Evolutionary conservation across 345 rosid species (phyloP).

Genomic region (Euphorbia pulcherrima): DNA sequence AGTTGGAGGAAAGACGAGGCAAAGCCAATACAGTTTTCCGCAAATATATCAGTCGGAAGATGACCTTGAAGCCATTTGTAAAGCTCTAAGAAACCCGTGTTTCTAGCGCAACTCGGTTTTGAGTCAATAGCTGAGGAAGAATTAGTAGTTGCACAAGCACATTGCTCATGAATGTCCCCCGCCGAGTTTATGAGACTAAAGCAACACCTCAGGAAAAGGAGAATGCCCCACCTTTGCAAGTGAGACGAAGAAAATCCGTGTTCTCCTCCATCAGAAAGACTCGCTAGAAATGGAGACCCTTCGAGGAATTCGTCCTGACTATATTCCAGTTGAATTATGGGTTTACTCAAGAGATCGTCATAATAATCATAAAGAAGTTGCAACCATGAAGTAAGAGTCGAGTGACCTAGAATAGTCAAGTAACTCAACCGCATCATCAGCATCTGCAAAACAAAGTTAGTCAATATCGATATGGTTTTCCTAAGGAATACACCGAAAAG

Average conservation of each 20-base stretch:
- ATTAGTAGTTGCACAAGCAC: slow-evolving; percentile 26
- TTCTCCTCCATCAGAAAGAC: slow-evolving; percentile 37
- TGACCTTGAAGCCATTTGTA: slow-evolving; percentile 57
- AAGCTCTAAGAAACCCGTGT: slow-evolving; percentile 49
- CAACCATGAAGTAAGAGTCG: slow-evolving; percentile 57
- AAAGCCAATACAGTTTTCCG: slow-evolving; percentile 41
- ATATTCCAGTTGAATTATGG: slow-evolving; percentile 26
- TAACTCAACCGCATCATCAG: slow-evolving; percentile 71
- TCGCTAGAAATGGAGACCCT: slow-evolving; percentile 65
- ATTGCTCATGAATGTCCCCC: slow-evolving; percentile 33
- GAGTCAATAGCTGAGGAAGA: slow-evolving; percentile 26
- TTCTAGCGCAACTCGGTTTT: slow-evolving; percentile 29
- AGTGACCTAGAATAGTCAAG: slow-evolving; percentile 33
- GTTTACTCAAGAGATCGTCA: slow-evolving; percentile 45
- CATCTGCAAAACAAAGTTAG: slow-evolving; percentile 46
- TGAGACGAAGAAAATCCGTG: slow-evolving; percentile 33
- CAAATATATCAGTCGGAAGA: slow-evolving; percentile 29
- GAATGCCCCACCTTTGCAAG: slow-evolving; percentile 60
- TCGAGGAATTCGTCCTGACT: slow-evolving; percentile 50
- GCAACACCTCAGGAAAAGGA: slow-evolving; percentile 69
- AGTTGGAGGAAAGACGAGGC: slow-evolving; percentile 61
- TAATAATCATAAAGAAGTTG: slow-evolving; percentile 57
- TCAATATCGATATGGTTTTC: background rate
- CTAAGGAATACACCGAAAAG: background rate
- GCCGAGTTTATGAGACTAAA: slow-evolving; percentile 42